Conservation (phyloP, 148 eudicot species). For the Chenopodium suecicum region DNA sequence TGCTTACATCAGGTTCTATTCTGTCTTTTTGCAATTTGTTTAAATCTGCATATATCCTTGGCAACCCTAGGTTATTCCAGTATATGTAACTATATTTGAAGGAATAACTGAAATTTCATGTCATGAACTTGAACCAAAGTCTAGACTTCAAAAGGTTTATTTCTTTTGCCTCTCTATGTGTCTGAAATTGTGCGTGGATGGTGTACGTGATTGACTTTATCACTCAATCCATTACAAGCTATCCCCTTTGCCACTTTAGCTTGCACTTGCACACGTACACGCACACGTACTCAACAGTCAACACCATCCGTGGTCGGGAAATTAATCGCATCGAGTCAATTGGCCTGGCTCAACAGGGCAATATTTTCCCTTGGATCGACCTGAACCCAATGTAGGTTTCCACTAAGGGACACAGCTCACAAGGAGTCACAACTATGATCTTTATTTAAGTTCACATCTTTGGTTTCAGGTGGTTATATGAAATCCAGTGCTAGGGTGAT, state of each 20-base stretch:
- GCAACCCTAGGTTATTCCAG: background rate
- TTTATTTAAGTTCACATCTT: background rate
- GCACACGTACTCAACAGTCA: too few relatives aligned
- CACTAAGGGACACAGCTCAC: background rate
- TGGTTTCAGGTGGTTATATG: slow-evolving; percentile 81
- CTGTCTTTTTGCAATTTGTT: background rate
- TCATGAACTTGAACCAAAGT: background rate
- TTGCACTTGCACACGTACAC: background rate
- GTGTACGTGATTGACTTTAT: background rate
- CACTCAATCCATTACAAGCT: background rate
- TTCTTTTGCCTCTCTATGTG: background rate
- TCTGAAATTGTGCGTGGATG: background rate
- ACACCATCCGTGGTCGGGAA: background rate
- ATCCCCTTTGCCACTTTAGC: background rate
- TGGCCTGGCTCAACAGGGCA: background rate
- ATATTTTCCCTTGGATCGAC: too few relatives aligned
- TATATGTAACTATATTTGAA: too few relatives aligned
- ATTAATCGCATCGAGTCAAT: background rate
- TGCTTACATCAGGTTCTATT: slow-evolving; percentile 92
- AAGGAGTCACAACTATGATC: background rate
- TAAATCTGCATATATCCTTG: background rate
- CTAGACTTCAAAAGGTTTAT: background rate
- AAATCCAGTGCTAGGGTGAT: slow-evolving; percentile 90
- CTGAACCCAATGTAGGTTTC: background rate
- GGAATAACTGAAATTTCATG: too few relatives aligned